Percentiles rank a stretch among this genome's conserved stretches.
Evolutionary conservation across 768 basidiomycete species (phyloP).

Genomic region (Nidularia sp.): DNA sequence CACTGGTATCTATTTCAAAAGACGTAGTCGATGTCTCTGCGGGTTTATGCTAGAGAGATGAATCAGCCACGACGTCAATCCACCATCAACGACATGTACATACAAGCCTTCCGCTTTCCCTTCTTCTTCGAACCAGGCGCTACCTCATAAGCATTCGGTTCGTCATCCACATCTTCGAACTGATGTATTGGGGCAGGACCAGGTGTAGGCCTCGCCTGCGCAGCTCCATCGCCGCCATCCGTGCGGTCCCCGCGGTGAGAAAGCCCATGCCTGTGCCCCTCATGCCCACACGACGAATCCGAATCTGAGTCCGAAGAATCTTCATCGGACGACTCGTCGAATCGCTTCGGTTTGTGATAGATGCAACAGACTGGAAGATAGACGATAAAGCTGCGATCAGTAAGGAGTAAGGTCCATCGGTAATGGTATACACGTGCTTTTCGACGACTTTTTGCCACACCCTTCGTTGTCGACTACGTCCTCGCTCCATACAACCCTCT

Average conservation of each 20-base stretch:
- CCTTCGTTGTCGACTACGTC: conserved; percentile 91
- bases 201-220: conserved; percentile 3
- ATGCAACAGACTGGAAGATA: conserved; percentile 81
- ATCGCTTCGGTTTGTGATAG: conserved; percentile 76
- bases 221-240: conserved; percentile 6
- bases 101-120: conserved; percentile 18
- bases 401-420: neutral
- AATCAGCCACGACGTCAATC: neutral
- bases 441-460: conserved; percentile 85
- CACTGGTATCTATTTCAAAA: neutral
- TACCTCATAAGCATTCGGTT: conserved; percentile 50
- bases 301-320: conserved; percentile 52
- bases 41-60: too few species aligned
- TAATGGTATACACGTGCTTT: conserved; percentile 56
- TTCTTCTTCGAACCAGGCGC: conserved; percentile 29
- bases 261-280: conserved; percentile 14
- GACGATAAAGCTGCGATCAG: neutral
- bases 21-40: neutral
- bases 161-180: conserved; percentile 17
- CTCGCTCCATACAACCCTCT: conserved; percentile 77
- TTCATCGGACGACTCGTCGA: conserved; percentile 79
- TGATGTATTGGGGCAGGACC: conserved; percentile 14
- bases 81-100: neutral
- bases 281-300: conserved; percentile 21
- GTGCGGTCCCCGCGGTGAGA: conserved; percentile 2